These are phyloP conservation scores for Globisporangium camurandrum DNA, from an alignment of 352 stramenopile species.

Conservation along the genomic window DNA sequence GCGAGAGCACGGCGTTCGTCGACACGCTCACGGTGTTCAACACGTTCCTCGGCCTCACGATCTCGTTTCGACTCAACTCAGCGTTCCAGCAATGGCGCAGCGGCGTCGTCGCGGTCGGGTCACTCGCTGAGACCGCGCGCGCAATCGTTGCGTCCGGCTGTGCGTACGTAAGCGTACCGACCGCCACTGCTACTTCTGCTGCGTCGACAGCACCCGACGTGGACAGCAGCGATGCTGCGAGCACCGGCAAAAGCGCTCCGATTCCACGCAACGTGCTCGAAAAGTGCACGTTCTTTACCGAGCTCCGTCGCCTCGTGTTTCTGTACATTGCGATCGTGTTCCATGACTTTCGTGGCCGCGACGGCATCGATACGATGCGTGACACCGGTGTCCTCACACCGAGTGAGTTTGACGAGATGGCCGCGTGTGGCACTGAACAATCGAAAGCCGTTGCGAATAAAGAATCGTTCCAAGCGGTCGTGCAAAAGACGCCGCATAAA, in stretches of 20 bases:
- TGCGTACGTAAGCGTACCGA: slow-evolving; percentile 50
- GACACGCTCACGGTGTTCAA: slow-evolving; percentile 84
- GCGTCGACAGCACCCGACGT: slow-evolving; percentile 8
- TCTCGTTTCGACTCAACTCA: slow-evolving; percentile 79
- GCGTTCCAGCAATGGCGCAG: slow-evolving; percentile 73
- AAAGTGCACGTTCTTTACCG: slow-evolving; percentile 73
- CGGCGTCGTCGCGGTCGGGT: slow-evolving; percentile 54
- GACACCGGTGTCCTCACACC: slow-evolving; percentile 43
- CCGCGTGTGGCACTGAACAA: slow-evolving; percentile 56
- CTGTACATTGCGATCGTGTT: slow-evolving; percentile 82
- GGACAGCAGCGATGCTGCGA: slow-evolving; percentile 7
- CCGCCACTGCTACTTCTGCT: not conserved
- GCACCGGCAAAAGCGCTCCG: slow-evolving; percentile 4
- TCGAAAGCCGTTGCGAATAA: slow-evolving; percentile 31
- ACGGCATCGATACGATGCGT: slow-evolving; percentile 63
- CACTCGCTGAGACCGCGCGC: slow-evolving; percentile 49
- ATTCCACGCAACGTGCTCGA: slow-evolving; percentile 53
- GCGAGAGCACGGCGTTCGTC: slow-evolving; percentile 62
- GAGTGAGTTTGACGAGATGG: slow-evolving; percentile 66
- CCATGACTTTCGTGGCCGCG: slow-evolving; percentile 59
- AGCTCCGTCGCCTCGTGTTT: slow-evolving; percentile 70
- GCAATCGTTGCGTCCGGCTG: slow-evolving; percentile 68
- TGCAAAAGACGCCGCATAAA: slow-evolving; percentile 60
- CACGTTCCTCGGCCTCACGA: slow-evolving; percentile 70
- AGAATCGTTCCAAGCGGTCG: slow-evolving; percentile 49